phyloP scores from a whole-genome alignment of 495 filamentous ascomycete genomes.

The Penicillium verhagenii region DNA sequence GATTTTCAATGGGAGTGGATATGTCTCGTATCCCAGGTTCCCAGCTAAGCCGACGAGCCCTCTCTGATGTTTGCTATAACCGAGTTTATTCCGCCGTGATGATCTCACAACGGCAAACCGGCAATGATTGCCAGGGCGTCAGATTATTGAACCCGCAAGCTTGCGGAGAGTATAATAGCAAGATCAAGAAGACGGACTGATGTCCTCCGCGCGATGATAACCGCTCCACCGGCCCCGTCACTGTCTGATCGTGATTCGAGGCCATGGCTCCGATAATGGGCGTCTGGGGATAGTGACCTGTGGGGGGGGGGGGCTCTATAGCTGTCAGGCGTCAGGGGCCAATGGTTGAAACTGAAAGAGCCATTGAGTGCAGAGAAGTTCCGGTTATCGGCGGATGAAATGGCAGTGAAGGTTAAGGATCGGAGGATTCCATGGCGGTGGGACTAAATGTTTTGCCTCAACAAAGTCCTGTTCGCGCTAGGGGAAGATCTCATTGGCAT shows the following conservation, averaged over 20 bases:
- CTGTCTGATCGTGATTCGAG: background rate
- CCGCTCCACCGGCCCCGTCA: background rate
- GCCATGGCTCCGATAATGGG: background rate
- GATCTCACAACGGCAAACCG: background rate
- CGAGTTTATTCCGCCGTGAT: slow-evolving; percentile 1
- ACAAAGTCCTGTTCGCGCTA: slow-evolving; percentile 11
- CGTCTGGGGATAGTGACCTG: background rate
- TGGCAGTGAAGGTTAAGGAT: background rate
- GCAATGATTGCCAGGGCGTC: background rate
- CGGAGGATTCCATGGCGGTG: slow-evolving; percentile 10
- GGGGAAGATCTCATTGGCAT: slow-evolving; percentile 5
- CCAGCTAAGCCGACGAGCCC: no score
- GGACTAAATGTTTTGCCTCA: slow-evolving; percentile 2
- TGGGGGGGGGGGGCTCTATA: background rate
- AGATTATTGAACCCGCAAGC: background rate
- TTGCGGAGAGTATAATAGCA: background rate
- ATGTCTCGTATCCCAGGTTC: background rate
- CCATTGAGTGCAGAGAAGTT: background rate
- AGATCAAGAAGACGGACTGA: background rate
- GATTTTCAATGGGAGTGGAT: background rate
- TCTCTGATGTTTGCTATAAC: background rate
- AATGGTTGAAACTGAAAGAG: background rate
- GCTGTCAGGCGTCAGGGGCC: background rate
- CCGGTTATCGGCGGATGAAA: slow-evolving; percentile 21
- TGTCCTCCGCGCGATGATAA: slow-evolving; percentile 2